Evolutionary conservation across 1,284 basidiomycete genomes (phyloP), one percentile per base, ranked within the genome.

Genomic region (Somion occarium): DNA sequence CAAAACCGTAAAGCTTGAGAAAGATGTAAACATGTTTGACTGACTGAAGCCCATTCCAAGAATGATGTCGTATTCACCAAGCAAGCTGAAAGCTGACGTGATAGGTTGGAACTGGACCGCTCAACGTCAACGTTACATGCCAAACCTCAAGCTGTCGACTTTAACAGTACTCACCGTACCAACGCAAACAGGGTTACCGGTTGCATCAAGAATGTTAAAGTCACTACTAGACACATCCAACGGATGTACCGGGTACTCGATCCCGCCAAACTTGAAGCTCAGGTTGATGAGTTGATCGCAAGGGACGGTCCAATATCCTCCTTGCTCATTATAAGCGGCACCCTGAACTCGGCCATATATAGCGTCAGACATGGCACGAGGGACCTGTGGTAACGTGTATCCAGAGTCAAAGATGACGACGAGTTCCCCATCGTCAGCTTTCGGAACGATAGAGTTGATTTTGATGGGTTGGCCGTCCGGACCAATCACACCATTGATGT

Each of bases 331-430:
- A 67, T 82, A 91, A 50, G 75, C 75, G 3, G 88, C 88, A 37
- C 86, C 86, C 55, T 79, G 79, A 1, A 90, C 84, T 42, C 88
- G 81, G 1, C 87, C 87, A 59, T 91, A 91, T 57, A 91, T 89
- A 15, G 84, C 84, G 57, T 91, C 88, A 9, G 86, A 80, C 56
- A 90, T 74, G 5, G 73, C 71, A 34, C 88, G 83, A 15, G 88
- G 85, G 20, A 90, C 85, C 68, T 89, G 86, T 23, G 73, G 75
- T 47, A 80, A 70, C 2, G 84, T 81, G 64, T 79, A 89, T 37
- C 88, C 87, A 26, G 85, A 85, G 61, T 90, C 88, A 56, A 89
- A 74, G 27, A 89, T 82, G 13, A 79, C 82, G n/a, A 88, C 83
- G 37, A 85, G 59, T 54, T 66, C 59, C 26, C 65, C 64, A 41